phyloP scores from a whole-genome alignment of 2,329 filamentous ascomycete species.

The Penicillium sp. region DNA sequence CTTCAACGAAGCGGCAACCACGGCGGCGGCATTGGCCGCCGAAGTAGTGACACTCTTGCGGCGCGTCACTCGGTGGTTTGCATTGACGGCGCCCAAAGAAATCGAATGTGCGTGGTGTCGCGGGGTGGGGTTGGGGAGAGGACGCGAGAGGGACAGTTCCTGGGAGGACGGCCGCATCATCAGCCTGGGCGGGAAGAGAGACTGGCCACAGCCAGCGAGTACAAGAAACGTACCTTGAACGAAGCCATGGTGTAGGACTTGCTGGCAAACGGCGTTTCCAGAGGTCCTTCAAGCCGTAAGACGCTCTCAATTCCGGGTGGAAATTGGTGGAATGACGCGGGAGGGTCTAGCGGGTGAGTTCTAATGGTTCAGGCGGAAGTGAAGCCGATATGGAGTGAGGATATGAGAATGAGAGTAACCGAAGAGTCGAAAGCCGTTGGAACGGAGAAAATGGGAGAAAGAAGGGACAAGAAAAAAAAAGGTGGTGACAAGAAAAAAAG shows the following conservation, averaged over 20 bases:
- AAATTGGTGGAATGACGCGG: constrained; percentile 15
- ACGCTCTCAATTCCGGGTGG: constrained; percentile 19
- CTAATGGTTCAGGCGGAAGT: too few relatives aligned
- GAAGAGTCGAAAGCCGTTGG: constrained; percentile 4
- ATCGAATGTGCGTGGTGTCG: constrained; percentile 78
- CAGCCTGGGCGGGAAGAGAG: constrained; percentile 10
- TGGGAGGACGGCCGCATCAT: constrained; percentile 23
- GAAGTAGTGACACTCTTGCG: constrained; percentile 87
- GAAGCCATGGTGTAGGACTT: constrained; percentile 36
- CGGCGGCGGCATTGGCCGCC: constrained; percentile 66
- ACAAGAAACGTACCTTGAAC: constrained; percentile 32
- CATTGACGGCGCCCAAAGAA: constrained; percentile 68
- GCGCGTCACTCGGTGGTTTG: constrained; percentile 78
- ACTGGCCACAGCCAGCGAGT: too few relatives aligned
- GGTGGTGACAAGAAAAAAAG: constrained; percentile 22
- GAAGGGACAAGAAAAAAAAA: constrained; percentile 19
- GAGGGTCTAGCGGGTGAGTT: not conserved
- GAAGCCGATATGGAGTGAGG: not conserved
- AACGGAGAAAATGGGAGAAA: constrained; percentile 8
- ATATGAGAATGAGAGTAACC: constrained; percentile 9
- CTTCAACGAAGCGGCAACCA: constrained; percentile 59
- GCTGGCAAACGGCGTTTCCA: constrained; percentile 27
- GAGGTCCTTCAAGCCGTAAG: constrained; percentile 21
- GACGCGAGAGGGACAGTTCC: constrained; percentile 55
- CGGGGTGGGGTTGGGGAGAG: constrained; percentile 61